phyloP scores from a whole-genome alignment of 2,329 filamentous ascomycete genomes.

The Aspergillus quadrilineatus region DNA sequence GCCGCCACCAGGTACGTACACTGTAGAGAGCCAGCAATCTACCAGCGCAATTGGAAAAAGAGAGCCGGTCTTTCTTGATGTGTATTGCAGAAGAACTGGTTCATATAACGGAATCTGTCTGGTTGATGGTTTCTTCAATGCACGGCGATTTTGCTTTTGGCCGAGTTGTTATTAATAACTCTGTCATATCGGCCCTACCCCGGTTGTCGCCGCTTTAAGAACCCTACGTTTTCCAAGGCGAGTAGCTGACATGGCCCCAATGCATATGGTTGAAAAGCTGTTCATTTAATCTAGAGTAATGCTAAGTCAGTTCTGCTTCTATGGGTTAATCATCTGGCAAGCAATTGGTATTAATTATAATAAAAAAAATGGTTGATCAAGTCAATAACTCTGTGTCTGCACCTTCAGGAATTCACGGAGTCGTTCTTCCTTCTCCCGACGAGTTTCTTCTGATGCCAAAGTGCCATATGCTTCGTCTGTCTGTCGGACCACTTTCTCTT shows the following conservation, averaged over 20 bases:
- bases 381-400: slow-evolving; percentile 21
- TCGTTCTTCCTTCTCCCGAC: slow-evolving; percentile 27
- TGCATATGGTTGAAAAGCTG: too few species aligned
- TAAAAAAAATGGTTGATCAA: neutral
- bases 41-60: neutral
- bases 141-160: neutral
- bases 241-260: neutral
- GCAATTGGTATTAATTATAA: too few species aligned
- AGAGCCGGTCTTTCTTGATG: neutral
- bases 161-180: slow-evolving; percentile 1
- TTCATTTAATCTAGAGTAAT: too few species aligned
- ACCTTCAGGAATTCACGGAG: slow-evolving; percentile 26
- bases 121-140: neutral
- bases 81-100: neutral
- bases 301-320: too few species aligned
- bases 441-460: slow-evolving; percentile 19
- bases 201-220: slow-evolving; percentile 1
- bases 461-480: slow-evolving; percentile 50
- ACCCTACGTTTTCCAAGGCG: neutral
- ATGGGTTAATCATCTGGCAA: too few species aligned
- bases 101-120: neutral
- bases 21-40: neutral
- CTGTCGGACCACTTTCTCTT: slow-evolving; percentile 47
- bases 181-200: neutral
- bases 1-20: neutral